Conservation (phyloP, 305 asterid genomes). For the Fraxinus velutina region DNA sequence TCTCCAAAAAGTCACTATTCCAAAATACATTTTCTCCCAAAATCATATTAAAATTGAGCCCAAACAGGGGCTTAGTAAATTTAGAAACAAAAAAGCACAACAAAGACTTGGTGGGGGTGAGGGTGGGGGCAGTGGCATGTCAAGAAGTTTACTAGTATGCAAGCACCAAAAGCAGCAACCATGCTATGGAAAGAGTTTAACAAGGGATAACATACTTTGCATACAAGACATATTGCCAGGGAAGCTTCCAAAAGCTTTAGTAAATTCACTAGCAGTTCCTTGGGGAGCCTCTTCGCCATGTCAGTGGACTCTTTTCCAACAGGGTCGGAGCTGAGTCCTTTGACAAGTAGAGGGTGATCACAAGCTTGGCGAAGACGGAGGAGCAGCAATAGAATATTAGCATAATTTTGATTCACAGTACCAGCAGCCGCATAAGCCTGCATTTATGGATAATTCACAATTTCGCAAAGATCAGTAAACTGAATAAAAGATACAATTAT, state of each 20-base stretch:
- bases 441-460: conserved; percentile 10
- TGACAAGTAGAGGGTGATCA: conserved; percentile 91
- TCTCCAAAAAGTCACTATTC: no score
- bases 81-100: neutral
- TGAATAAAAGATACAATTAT: conserved; percentile 9
- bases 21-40: no score
- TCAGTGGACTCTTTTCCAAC: conserved; percentile 56
- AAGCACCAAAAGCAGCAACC: conserved; percentile 12
- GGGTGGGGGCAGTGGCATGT: neutral
- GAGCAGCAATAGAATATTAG: conserved; percentile 85
- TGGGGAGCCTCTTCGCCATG: conserved; percentile 62
- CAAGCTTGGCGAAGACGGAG: conserved; percentile 98
- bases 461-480: neutral
- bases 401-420: conserved; percentile 90
- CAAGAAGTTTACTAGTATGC: neutral
- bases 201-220: conserved; percentile 54
- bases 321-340: conserved; percentile 62
- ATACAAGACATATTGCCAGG: conserved; percentile 60
- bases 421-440: conserved; percentile 99
- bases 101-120: neutral
- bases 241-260: conserved; percentile 63
- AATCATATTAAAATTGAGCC: no score
- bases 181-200: conserved; percentile 14
- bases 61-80: neutral
- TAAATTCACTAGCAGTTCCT: conserved; percentile 48